Evolutionary conservation across 352 stramenopile species (phyloP).

Genomic region (Globisporangium paroecandrum): DNA sequence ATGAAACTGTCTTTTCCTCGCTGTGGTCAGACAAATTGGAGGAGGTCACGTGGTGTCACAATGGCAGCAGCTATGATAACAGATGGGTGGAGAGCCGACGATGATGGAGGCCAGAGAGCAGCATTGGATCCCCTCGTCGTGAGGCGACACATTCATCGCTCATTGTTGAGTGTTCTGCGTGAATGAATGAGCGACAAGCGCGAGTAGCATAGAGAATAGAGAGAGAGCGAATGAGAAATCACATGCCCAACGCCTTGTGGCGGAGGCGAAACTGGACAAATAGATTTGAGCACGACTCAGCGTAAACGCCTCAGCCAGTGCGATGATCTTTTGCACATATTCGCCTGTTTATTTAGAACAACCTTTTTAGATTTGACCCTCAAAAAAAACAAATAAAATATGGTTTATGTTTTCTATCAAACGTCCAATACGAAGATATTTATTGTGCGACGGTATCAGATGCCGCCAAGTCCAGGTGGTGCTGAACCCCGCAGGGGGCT

Average conservation of each 20-base stretch:
- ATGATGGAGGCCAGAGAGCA: background rate
- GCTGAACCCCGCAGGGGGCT: background rate
- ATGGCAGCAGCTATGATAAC: background rate
- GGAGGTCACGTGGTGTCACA: background rate
- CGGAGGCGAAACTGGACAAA: background rate
- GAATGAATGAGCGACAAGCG: background rate
- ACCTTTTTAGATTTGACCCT: background rate
- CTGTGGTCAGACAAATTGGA: background rate
- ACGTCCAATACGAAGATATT: background rate
- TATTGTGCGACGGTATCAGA: background rate
- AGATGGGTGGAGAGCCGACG: background rate
- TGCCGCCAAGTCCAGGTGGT: background rate
- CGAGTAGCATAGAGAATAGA: background rate
- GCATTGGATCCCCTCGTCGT: background rate
- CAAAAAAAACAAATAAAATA: background rate
- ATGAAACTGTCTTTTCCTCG: conserved; percentile 4
- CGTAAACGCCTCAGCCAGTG: background rate
- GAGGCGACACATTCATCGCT: no score
- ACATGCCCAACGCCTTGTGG: background rate
- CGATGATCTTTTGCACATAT: background rate
- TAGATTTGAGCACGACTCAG: background rate
- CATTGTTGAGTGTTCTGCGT: background rate
- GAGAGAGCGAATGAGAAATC: background rate
- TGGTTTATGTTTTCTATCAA: background rate
- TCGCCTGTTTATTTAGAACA: background rate